Evolutionary conservation across 495 filamentous ascomycete genomes (phyloP).

Genomic region (Penicillium goetzii): DNA sequence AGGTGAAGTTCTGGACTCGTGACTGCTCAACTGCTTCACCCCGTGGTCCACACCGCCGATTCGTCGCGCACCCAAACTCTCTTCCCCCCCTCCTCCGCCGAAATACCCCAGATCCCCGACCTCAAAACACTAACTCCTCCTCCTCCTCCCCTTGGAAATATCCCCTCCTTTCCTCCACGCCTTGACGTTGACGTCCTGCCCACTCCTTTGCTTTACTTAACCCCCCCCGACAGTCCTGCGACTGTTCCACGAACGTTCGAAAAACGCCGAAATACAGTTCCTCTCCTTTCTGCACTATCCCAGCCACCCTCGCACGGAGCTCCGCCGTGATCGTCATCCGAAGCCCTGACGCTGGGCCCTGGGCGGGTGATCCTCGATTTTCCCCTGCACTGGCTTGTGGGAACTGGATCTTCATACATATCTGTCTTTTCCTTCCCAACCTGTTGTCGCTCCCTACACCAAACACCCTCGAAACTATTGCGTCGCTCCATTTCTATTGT

Average conservation of each 20-base stretch:
- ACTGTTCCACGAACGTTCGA: background rate
- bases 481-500: conserved; percentile 1
- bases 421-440: background rate
- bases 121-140: background rate
- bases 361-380: conserved; percentile 22
- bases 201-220: conserved; percentile 1
- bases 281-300: conserved; percentile 6
- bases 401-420: background rate
- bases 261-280: background rate
- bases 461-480: background rate
- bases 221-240: background rate
- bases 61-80: background rate
- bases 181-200: background rate
- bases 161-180: background rate
- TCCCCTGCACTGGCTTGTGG: conserved; percentile 16
- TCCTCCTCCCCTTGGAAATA: background rate
- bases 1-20: conserved; percentile 8
- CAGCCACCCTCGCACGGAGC: conserved; percentile 28
- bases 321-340: conserved; percentile 30
- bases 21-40: conserved; percentile 14
- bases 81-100: background rate
- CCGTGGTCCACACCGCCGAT: conserved; percentile 39
- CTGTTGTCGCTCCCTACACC: conserved; percentile 8
- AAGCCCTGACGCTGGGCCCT: conserved; percentile 27
- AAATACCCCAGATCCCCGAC: conserved; percentile 23